These are phyloP conservation scores for Cystobasidium slooffiae DNA, from an alignment of 1,284 basidiomycete genomes.

Conservation along the genomic window DNA sequence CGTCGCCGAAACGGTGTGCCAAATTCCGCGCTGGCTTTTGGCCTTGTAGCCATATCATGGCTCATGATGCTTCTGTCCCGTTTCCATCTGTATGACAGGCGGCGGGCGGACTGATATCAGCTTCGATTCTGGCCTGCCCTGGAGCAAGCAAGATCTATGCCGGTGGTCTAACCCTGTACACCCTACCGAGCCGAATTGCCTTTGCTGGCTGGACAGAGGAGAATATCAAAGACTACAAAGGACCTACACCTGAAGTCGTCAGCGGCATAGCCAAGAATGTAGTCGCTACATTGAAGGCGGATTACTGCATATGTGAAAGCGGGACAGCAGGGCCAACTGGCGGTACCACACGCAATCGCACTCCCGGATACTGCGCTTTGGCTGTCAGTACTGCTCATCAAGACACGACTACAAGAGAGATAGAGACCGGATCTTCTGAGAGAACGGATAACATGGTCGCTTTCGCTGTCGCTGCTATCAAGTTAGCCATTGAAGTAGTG, in stretches of 20 bases:
- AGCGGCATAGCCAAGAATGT: constrained; percentile 35
- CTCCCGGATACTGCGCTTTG: constrained; percentile 42
- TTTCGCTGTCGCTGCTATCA: constrained; percentile 36
- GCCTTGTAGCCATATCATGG: background rate
- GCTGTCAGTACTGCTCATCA: constrained; percentile 15
- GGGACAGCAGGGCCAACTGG: constrained; percentile 44
- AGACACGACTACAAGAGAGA: constrained; percentile 17
- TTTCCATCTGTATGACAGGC: constrained; percentile 10
- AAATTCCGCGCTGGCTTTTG: background rate
- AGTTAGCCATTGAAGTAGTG: constrained; percentile 20
- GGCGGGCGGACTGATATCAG: constrained; percentile 35
- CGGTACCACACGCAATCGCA: constrained; percentile 32
- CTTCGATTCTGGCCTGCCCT: constrained; percentile 38
- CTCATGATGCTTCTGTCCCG: background rate
- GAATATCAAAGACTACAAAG: constrained; percentile 35
- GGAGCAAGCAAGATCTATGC: constrained; percentile 44
- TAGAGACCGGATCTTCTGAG: constrained; percentile 24
- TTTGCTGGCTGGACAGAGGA: constrained; percentile 45
- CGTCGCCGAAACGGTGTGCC: constrained; percentile 41
- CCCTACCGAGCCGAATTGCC: constrained; percentile 33
- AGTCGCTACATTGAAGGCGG: constrained; percentile 21
- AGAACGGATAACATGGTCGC: constrained; percentile 42
- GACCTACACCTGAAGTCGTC: constrained; percentile 43
- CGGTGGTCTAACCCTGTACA: constrained; percentile 40
- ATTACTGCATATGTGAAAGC: constrained; percentile 40